Evolutionary conservation across 106 monocot species (phyloP), one percentile per base, ranked within the genome.

Genomic region (Phalaenopsis aphrodite): DNA sequence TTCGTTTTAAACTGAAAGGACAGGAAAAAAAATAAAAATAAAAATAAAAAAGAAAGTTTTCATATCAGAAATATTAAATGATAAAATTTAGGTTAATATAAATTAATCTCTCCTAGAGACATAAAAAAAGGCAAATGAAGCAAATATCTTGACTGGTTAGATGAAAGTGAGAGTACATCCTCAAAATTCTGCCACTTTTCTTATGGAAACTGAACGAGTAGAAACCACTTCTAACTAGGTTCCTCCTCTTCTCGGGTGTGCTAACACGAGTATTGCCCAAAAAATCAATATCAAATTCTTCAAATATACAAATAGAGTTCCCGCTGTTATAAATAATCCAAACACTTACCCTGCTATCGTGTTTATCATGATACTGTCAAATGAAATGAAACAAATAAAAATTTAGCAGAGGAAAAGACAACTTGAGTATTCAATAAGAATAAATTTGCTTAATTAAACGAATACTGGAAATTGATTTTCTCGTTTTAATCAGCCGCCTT

Each of bases 1-100:
- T 99, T 99, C 23, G 95, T 91, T 79, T 98, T 98, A 78, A 98
- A 98, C 94, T 98, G 88, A 46, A 47, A 85, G 78, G 66, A 19
- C n/a, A 55, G 42, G 24, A 49, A 76, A 49, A 10, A 0, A 49
- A 49, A 5, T 76, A 5, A 2, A 76, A 12, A 3, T 24, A 76
- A 76, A 12, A n/a, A 76, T 8, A 76, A 24, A 24, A 49, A 76
- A 48, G 49, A 52, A 16, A n/a, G 76, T 24, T 43, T 74, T 74
- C 43, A 74, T 45, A 42, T 74, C 19, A 16, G 17, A 45, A 43
- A 74, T 18, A 23, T 49, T 76, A 76, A 16, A 76, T 49, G 2
- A 49, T 49, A 48, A 49, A 49, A 23, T 42, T 76, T 30, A 14
- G 47, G 49, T 24, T 76, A 21, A 8, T 11, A 76, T 19, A 21